Percentiles rank a stretch among this genome's conserved stretches.
phyloP scores from a whole-genome alignment of 805 yeast species.

The Metschnikowia continentalis region DNA sequence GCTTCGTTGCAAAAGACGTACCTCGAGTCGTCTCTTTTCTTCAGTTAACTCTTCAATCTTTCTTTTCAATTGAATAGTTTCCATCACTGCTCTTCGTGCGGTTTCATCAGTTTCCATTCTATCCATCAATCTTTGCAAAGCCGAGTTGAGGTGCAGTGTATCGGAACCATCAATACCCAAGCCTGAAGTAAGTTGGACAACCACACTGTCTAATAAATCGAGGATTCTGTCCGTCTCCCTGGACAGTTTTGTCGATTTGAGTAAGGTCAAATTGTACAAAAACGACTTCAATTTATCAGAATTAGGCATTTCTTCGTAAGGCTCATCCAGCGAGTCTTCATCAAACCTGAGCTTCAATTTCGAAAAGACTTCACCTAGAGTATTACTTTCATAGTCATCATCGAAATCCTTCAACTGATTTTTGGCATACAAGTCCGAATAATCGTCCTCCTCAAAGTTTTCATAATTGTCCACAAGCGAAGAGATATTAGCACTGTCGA shows the following conservation, averaged over 20 bases:
- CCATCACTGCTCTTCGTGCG: slow-evolving; percentile 32
- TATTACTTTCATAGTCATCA: slow-evolving; percentile 7
- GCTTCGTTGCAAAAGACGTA: neutral
- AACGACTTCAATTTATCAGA: slow-evolving; percentile 20
- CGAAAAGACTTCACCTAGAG: slow-evolving; percentile 15
- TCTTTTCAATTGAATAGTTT: slow-evolving; percentile 23
- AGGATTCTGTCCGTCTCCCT: slow-evolving; percentile 25
- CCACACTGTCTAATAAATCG: slow-evolving; percentile 27
- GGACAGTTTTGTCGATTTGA: slow-evolving; percentile 25
- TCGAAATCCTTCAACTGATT: slow-evolving; percentile 6
- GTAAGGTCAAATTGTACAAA: slow-evolving; percentile 22
- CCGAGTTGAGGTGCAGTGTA: slow-evolving; percentile 6
- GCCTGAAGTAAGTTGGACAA: slow-evolving; percentile 29
- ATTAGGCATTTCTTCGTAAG: slow-evolving; percentile 1
- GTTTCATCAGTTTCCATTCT: slow-evolving; percentile 32
- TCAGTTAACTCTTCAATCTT: slow-evolving; percentile 20
- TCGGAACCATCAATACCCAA: slow-evolving; percentile 7
- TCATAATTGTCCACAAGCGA: slow-evolving; percentile 39
- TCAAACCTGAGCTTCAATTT: slow-evolving; percentile 13
- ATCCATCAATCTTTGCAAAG: slow-evolving; percentile 34
- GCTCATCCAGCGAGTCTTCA: neutral
- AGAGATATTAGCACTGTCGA: slow-evolving; percentile 29
- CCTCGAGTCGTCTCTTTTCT: neutral
- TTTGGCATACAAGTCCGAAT: slow-evolving; percentile 19
- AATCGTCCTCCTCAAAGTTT: slow-evolving; percentile 38